Conservation (phyloP, 2,329 filamentous ascomycete species). For the Calycina marina region DNA sequence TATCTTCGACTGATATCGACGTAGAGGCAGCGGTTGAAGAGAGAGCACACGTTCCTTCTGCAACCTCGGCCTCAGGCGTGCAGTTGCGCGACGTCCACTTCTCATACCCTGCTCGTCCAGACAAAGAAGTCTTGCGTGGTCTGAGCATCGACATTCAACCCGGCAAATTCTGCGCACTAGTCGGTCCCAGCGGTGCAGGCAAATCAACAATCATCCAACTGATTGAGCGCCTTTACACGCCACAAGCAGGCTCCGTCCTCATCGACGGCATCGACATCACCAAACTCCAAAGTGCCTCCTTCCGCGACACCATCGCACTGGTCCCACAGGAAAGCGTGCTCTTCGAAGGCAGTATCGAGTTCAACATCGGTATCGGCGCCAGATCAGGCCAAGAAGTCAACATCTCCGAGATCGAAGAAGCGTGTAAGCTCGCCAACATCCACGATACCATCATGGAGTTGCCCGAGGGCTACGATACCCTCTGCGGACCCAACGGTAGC, state of each 20-base stretch:
- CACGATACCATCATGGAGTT: constrained; percentile 50
- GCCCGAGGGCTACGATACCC: constrained; percentile 50
- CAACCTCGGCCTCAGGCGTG: constrained; percentile 24
- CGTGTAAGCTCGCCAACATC: constrained; percentile 54
- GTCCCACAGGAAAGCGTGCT: constrained; percentile 42
- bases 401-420: constrained; percentile 47
- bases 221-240: constrained; percentile 36
- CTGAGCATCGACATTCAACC: constrained; percentile 42
- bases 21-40: background rate
- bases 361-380: constrained; percentile 41
- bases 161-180: constrained; percentile 47
- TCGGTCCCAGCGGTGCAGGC: constrained; percentile 51
- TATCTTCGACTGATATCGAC: background rate
- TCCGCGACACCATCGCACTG: constrained; percentile 37
- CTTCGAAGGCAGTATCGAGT: constrained; percentile 39
- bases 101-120: constrained; percentile 47
- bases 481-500: constrained; percentile 53
- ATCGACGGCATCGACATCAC: constrained; percentile 29
- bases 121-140: constrained; percentile 40
- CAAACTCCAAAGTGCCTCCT: constrained; percentile 27
- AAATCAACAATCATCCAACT: constrained; percentile 51
- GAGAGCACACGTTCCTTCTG: constrained; percentile 7
- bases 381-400: constrained; percentile 38
- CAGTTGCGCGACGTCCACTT: constrained; percentile 46
- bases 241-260: constrained; percentile 20